Percentiles rank a stretch among this genome's conserved stretches.
phyloP scores from a whole-genome alignment of 2,329 filamentous ascomycete genomes.

The Colletotrichum abscissum region DNA sequence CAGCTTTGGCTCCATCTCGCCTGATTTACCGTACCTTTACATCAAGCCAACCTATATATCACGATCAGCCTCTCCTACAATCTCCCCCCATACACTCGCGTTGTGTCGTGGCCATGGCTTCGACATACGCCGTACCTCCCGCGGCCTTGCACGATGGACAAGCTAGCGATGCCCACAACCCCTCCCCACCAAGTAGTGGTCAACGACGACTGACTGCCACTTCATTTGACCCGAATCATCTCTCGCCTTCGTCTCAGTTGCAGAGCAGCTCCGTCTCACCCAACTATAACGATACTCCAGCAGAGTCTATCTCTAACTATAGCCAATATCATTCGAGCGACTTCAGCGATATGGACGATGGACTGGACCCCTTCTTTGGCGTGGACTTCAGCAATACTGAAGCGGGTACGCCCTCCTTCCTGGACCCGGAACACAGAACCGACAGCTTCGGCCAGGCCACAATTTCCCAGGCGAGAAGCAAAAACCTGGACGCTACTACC shows the following conservation, averaged over 20 bases:
- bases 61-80: background rate
- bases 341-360: slow-evolving; percentile 55
- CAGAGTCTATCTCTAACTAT: slow-evolving; percentile 59
- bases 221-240: slow-evolving; percentile 50
- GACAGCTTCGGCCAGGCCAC: slow-evolving; percentile 35
- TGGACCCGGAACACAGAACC: slow-evolving; percentile 44
- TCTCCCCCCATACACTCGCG: background rate
- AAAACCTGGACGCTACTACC: slow-evolving; percentile 39
- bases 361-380: slow-evolving; percentile 63
- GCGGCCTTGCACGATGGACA: slow-evolving; percentile 52
- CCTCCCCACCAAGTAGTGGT: slow-evolving; percentile 39
- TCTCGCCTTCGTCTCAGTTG: slow-evolving; percentile 57
- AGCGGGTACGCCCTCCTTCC: slow-evolving; percentile 56
- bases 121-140: slow-evolving; percentile 54
- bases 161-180: slow-evolving; percentile 46
- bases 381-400: slow-evolving; percentile 58
- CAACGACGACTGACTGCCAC: slow-evolving; percentile 43
- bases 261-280: slow-evolving; percentile 54
- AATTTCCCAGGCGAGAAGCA: slow-evolving; percentile 24
- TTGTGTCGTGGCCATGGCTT: slow-evolving; percentile 53
- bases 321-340: slow-evolving; percentile 64
- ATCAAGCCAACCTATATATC: background rate
- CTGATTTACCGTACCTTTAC: background rate
- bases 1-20: slow-evolving; percentile 4
- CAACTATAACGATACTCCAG: slow-evolving; percentile 51